Evolutionary conservation across 1,284 basidiomycete species (phyloP).

Genomic region (Hypsizygus ulmarius): DNA sequence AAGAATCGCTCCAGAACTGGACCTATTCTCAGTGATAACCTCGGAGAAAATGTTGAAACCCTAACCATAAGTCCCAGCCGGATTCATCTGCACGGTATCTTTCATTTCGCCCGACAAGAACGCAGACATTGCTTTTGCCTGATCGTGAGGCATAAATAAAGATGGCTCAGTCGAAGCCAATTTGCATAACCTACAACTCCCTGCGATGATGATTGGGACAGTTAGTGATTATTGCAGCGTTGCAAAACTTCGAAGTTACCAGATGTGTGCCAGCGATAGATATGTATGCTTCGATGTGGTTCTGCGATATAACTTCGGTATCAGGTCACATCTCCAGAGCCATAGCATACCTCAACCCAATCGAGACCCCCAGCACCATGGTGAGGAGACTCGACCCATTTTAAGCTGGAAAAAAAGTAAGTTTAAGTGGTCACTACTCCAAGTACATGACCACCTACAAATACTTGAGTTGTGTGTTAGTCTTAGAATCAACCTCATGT

Average conservation of each 20-base stretch:
- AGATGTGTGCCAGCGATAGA: constrained; percentile 89
- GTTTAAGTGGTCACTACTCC: not conserved
- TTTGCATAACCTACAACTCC: constrained; percentile 57
- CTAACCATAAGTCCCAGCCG: constrained; percentile 77
- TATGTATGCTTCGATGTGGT: constrained; percentile 79
- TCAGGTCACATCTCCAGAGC: not conserved
- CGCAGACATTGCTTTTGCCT: constrained; percentile 95
- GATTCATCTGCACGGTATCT: constrained; percentile 92
- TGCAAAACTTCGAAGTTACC: constrained; percentile 36
- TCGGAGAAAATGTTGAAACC: not conserved
- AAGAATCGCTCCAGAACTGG: constrained; percentile 84
- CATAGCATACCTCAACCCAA: constrained; percentile 82
- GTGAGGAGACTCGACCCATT: constrained; percentile 92
- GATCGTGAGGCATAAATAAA: constrained; percentile 5
- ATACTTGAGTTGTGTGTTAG: constrained; percentile 41
- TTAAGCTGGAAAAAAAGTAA: constrained; percentile 53
- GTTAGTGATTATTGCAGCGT: not conserved
- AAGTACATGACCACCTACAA: constrained; percentile 46
- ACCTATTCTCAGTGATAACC: constrained; percentile 1
- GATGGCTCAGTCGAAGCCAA: not conserved
- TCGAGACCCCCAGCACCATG: constrained; percentile 84
- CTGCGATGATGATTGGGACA: constrained; percentile 32
- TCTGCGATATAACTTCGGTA: constrained; percentile 36
- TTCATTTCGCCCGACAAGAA: constrained; percentile 88
- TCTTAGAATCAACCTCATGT: constrained; percentile 8